These are phyloP conservation scores for Termitomyces sp. DNA, from an alignment of 768 basidiomycete species.

Conservation along the genomic window DNA sequence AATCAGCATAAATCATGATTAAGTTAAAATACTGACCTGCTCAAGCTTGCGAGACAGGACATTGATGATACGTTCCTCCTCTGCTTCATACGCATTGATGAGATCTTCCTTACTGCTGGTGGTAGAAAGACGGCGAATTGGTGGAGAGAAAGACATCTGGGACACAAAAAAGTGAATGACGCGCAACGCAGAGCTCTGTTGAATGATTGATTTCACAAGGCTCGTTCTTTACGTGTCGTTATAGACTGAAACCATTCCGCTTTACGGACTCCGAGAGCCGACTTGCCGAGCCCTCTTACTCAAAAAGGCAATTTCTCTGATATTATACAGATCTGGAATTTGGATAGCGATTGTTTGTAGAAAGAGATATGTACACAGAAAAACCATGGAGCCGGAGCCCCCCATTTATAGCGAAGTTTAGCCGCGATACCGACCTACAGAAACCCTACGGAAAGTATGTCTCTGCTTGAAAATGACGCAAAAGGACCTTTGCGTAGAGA, in stretches of 20 bases:
- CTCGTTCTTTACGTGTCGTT: conserved; percentile 19
- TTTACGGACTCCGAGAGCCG: conserved; percentile 9
- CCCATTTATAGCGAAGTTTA: background rate
- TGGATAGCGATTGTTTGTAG: background rate
- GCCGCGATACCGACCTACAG: background rate
- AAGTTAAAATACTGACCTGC: conserved; percentile 42
- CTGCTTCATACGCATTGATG: conserved; percentile 86
- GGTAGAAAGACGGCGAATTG: conserved; percentile 52
- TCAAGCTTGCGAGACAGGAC: conserved; percentile 78
- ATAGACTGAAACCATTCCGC: conserved; percentile 6
- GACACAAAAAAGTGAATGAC: background rate
- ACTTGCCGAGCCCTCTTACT: background rate
- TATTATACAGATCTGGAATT: background rate
- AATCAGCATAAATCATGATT: background rate
- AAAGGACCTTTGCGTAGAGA: conserved; percentile 14
- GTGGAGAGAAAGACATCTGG: conserved; percentile 44
- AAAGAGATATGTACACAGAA: background rate
- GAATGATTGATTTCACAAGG: conserved; percentile 9
- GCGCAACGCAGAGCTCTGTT: background rate
- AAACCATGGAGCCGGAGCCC: background rate
- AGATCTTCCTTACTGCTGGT: conserved; percentile 62
- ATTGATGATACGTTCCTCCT: conserved; percentile 86
- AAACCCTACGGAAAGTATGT: conserved; percentile 15
- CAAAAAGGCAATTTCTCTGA: background rate
- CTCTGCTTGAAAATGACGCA: conserved; percentile 6